These are phyloP conservation scores for Astraeus odoratus DNA, from an alignment of 768 basidiomycete species.

Conservation along the genomic window DNA sequence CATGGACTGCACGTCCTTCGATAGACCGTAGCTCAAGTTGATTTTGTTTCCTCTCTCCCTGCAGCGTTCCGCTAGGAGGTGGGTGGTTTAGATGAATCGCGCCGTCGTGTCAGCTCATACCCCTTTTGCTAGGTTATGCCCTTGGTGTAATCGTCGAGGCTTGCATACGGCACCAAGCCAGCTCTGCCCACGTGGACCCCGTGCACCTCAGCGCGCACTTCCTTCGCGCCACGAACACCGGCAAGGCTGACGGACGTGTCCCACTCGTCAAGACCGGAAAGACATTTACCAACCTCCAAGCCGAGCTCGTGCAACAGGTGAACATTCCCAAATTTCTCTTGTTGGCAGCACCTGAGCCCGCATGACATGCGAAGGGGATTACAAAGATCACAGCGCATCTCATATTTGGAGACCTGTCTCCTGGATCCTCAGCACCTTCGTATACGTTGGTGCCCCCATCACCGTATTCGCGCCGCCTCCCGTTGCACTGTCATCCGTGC, in stretches of 20 bases:
- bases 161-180: constrained; percentile 43
- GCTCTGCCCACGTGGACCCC: constrained; percentile 45
- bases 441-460: constrained; percentile 42
- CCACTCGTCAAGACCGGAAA: constrained; percentile 42
- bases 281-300: constrained; percentile 50
- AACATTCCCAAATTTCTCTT: constrained; percentile 5
- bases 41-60: not conserved
- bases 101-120: not conserved
- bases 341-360: not conserved
- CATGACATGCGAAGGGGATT: constrained; percentile 30
- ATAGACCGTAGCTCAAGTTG: constrained; percentile 4
- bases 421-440: constrained; percentile 15
- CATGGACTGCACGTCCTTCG: not conserved
- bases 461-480: constrained; percentile 52
- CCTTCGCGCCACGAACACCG: constrained; percentile 36
- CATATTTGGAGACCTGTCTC: constrained; percentile 46
- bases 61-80: constrained; percentile 53
- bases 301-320: constrained; percentile 55
- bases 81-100: not conserved
- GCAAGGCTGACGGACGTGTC: constrained; percentile 42
- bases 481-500: constrained; percentile 49
- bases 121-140: constrained; percentile 42
- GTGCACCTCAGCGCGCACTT: constrained; percentile 58
- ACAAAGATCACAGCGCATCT: constrained; percentile 47
- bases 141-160: constrained; percentile 50